These are phyloP conservation scores for Actinomucor elegans DNA, from an alignment of 371 early-diverging fungal genomes.

Conservation along the genomic window DNA sequence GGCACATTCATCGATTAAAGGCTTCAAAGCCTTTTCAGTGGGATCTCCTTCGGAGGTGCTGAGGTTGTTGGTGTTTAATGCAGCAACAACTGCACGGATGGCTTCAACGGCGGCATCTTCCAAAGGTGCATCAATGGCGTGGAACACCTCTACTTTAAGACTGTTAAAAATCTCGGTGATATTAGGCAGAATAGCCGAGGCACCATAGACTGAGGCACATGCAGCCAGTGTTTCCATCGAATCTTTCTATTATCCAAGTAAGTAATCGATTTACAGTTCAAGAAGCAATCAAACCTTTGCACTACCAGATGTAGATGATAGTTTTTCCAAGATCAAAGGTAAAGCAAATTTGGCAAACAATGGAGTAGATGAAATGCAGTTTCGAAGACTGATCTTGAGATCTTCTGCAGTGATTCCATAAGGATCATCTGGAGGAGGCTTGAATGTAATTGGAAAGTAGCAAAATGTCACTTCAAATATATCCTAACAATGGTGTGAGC, in stretches of 20 bases:
- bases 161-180: conserved; percentile 67
- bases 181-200: conserved; percentile 57
- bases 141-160: conserved; percentile 71
- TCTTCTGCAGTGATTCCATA: conserved; percentile 91
- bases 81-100: conserved; percentile 59
- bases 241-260: conserved; percentile 59
- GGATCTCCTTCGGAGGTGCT: conserved; percentile 34
- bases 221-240: conserved; percentile 83
- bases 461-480: conserved; percentile 95
- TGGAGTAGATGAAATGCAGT: conserved; percentile 70
- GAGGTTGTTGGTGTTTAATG: conserved; percentile 43
- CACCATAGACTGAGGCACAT: conserved; percentile 78
- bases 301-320: conserved; percentile 79
- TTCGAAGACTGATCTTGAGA: conserved; percentile 75
- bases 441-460: conserved; percentile 98
- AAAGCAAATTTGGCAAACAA: conserved; percentile 79
- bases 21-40: conserved; percentile 61
- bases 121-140: conserved; percentile 66
- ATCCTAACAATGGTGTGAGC: conserved; percentile 54
- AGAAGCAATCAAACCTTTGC: conserved; percentile 68
- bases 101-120: conserved; percentile 61
- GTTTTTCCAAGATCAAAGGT: conserved; percentile 87
- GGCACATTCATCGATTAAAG: conserved; percentile 67
- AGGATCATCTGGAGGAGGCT: conserved; percentile 91
- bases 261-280: no score